Percentiles rank a stretch among this genome's conserved stretches.
Conservation (phyloP, 2,329 filamentous ascomycete species). For the Trichoderma sp. region DNA sequence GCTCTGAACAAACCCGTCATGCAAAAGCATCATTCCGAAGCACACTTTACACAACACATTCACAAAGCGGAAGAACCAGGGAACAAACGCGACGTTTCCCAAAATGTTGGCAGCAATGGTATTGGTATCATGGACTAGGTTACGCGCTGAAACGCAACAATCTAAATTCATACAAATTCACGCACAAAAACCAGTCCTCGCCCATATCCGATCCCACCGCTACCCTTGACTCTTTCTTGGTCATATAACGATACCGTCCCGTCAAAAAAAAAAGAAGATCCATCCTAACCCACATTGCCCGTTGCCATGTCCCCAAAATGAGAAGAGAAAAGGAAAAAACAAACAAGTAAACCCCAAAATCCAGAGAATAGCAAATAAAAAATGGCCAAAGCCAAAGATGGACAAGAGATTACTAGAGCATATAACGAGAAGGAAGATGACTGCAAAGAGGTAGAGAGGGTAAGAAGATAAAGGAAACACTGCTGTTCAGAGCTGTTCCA, state of each 20-base stretch:
- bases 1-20: not conserved
- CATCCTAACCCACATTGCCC: not conserved
- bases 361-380: not conserved
- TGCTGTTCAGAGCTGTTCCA: not conserved
- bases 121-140: conserved; percentile 22
- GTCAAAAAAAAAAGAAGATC: not conserved
- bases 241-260: conserved; percentile 1
- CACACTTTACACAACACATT: not conserved
- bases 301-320: not conserved
- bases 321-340: not conserved
- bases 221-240: not conserved
- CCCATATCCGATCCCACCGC: conserved; percentile 17
- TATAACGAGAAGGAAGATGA: not conserved
- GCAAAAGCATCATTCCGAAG: not conserved
- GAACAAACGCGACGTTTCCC: not conserved
- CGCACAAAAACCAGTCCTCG: conserved; percentile 21
- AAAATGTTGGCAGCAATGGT: conserved; percentile 16
- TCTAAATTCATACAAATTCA: conserved; percentile 21
- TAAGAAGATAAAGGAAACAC: not conserved
- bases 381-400: not conserved
- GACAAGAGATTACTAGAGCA: not conserved
- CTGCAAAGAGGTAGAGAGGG: not conserved
- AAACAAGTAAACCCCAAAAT: not conserved
- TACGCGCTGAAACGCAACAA: conserved; percentile 21
- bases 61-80: not conserved